Percentiles rank a stretch among this genome's conserved stretches.
phyloP scores from a whole-genome alignment of 2,329 filamentous ascomycete species.

The Aureobasidium sp. region DNA sequence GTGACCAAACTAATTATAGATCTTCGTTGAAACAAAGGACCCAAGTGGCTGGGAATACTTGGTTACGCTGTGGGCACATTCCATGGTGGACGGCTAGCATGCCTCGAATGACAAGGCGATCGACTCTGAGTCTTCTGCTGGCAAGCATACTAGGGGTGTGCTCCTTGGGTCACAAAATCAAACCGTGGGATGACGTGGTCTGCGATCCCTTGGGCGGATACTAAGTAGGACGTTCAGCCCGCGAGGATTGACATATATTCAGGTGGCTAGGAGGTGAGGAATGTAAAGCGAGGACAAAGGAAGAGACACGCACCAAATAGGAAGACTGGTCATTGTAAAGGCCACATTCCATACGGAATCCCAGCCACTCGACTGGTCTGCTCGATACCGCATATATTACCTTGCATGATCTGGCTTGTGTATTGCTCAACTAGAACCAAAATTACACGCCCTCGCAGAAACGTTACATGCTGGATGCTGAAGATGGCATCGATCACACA shows the following conservation, averaged over 20 bases:
- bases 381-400: constrained; percentile 8
- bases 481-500: constrained; percentile 13
- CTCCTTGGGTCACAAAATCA: too few species aligned
- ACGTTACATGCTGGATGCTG: not conserved
- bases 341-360: constrained; percentile 11
- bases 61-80: not conserved
- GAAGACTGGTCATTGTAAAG: constrained; percentile 4
- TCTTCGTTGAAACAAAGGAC: not conserved
- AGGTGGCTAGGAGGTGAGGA: not conserved
- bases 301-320: not conserved
- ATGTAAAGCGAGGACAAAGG: not conserved
- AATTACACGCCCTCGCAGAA: not conserved
- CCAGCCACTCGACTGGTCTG: constrained; percentile 7
- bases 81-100: not conserved
- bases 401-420: constrained; percentile 9
- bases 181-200: not conserved
- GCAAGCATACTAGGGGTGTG: not conserved
- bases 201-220: not conserved
- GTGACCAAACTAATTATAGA: not conserved
- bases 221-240: not conserved
- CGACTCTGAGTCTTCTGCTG: too few species aligned
- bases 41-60: not conserved
- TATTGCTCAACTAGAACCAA: not conserved
- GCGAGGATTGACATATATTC: not conserved
- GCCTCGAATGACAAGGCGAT: not conserved